Conservation (phyloP, 2,329 filamentous ascomycete genomes). For the Penicillium sp. region DNA sequence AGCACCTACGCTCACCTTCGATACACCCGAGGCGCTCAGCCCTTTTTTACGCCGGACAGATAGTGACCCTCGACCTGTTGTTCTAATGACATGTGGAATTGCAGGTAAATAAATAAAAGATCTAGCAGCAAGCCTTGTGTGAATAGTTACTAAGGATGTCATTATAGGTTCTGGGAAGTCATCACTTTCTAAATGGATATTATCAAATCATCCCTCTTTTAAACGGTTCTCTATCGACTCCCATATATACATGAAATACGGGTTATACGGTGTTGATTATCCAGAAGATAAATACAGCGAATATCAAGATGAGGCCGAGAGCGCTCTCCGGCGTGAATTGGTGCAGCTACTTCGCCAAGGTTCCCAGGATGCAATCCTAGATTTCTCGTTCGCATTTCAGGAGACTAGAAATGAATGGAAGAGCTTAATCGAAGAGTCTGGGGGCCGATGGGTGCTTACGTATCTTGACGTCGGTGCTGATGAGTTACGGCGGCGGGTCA, state of each 20-base stretch:
- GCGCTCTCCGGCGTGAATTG: conserved; percentile 3
- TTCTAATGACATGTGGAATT: conserved; percentile 12
- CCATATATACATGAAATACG: conserved; percentile 9
- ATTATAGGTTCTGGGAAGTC: conserved; percentile 14
- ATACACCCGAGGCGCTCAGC: conserved; percentile 3
- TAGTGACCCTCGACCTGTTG: conserved; percentile 9
- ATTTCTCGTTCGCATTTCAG: conserved; percentile 14
- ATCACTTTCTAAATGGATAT: conserved; percentile 12
- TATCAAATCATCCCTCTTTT: conserved; percentile 11
- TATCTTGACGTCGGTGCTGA: conserved; percentile 13
- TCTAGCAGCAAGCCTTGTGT: neutral
- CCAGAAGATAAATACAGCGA: conserved; percentile 9
- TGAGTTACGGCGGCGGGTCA: conserved; percentile 13
- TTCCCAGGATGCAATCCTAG: conserved; percentile 7
- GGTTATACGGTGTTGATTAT: conserved; percentile 10
- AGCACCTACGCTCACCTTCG: neutral
- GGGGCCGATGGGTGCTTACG: conserved; percentile 8
- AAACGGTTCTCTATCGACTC: conserved; percentile 15
- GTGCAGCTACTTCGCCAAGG: conserved; percentile 4
- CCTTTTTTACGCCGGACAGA: conserved; percentile 4
- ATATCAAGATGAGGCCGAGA: conserved; percentile 14
- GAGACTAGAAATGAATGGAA: conserved; percentile 13
- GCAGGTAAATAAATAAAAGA: conserved; percentile 2
- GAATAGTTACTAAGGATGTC: neutral
- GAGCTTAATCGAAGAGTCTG: conserved; percentile 4